phyloP scores from a whole-genome alignment of 2,329 filamentous ascomycete species.

The Cytospora schulzeri region DNA sequence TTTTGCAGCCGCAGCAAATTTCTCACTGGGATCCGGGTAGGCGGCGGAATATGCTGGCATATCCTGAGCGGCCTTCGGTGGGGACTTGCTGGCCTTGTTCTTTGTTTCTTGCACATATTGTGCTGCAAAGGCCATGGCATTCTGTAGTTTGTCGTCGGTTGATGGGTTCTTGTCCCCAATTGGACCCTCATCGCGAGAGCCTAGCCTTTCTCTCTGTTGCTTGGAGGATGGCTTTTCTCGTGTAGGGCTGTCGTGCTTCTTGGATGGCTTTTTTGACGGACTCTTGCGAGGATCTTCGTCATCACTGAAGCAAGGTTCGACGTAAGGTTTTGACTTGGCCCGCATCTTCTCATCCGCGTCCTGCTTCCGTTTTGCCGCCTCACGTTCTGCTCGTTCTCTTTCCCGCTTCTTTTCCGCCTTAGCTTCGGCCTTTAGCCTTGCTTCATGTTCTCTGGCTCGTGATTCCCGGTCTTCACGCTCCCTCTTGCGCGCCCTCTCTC shows the following conservation, averaged over 20 bases:
- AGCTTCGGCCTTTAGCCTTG: constrained; percentile 2
- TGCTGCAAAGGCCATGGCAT: constrained; percentile 28
- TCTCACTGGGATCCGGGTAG: constrained; percentile 29
- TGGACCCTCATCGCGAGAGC: constrained; percentile 10
- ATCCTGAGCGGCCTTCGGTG: constrained; percentile 14
- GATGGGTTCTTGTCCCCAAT: constrained; percentile 24
- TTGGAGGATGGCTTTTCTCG: constrained; percentile 30
- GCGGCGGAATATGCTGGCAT: constrained; percentile 13
- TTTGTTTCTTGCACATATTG: constrained; percentile 29
- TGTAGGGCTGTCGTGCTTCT: constrained; percentile 34
- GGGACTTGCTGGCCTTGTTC: constrained; percentile 28
- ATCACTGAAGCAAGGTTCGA: constrained; percentile 30
- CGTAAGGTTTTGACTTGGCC: constrained; percentile 32
- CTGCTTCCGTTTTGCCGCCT: constrained; percentile 33
- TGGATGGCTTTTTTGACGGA: constrained; percentile 34
- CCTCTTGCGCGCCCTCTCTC: constrained; percentile 35
- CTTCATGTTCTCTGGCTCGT: constrained; percentile 8
- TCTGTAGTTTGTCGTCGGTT: neutral
- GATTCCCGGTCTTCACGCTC: constrained; percentile 30
- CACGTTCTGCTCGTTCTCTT: constrained; percentile 31
- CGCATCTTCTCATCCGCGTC: constrained; percentile 36
- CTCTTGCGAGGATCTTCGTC: constrained; percentile 34
- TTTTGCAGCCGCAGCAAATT: constrained; percentile 1
- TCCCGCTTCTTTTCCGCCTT: constrained; percentile 25
- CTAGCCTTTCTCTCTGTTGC: constrained; percentile 20